Percentiles rank a stretch among this genome's conserved stretches.
phyloP scores from a whole-genome alignment of 2,329 filamentous ascomycete species.

The Venturia nashicola region DNA sequence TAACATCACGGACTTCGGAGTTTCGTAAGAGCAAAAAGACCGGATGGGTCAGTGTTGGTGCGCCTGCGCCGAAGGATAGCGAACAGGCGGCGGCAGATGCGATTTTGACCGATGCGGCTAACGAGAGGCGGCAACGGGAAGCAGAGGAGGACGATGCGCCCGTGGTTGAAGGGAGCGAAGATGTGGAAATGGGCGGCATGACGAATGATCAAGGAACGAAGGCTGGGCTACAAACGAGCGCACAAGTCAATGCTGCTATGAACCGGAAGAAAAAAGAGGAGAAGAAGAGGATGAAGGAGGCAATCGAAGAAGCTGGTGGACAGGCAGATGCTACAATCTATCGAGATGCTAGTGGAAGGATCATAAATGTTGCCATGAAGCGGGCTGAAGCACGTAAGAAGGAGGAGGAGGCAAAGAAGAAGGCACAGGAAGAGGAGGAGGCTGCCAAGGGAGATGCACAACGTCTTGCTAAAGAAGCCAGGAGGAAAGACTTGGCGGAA shows the following conservation, averaged over 20 bases:
- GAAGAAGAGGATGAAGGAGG: slow-evolving; percentile 40
- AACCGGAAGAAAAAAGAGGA: slow-evolving; percentile 51
- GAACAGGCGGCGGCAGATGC: slow-evolving; percentile 61
- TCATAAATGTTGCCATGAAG: slow-evolving; percentile 87
- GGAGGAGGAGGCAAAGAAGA: slow-evolving; percentile 55
- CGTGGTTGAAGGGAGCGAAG: slow-evolving; percentile 17
- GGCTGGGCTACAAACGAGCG: slow-evolving; percentile 76
- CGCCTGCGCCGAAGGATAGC: slow-evolving; percentile 34
- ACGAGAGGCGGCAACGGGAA: slow-evolving; percentile 46
- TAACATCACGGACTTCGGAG: slow-evolving; percentile 26
- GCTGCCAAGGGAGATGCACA: slow-evolving; percentile 80
- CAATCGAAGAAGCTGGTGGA: slow-evolving; percentile 27
- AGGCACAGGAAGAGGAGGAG: slow-evolving; percentile 54
- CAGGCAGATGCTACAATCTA: slow-evolving; percentile 74
- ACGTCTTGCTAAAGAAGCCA: slow-evolving; percentile 49
- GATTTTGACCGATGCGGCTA: slow-evolving; percentile 60
- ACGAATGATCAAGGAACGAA: slow-evolving; percentile 81
- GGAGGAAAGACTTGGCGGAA: slow-evolving; percentile 60
- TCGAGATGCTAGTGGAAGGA: slow-evolving; percentile 84
- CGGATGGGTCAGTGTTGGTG: slow-evolving; percentile 62
- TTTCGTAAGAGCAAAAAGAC: slow-evolving; percentile 69
- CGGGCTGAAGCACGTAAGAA: slow-evolving; percentile 74
- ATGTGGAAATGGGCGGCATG: slow-evolving; percentile 14
- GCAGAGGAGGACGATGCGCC: slow-evolving; percentile 32
- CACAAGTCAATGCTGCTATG: slow-evolving; percentile 47